Base-by-base conservation (phyloP, 2,329 filamentous ascomycete species). In the Proliferodiscus dingleyae region DNA sequence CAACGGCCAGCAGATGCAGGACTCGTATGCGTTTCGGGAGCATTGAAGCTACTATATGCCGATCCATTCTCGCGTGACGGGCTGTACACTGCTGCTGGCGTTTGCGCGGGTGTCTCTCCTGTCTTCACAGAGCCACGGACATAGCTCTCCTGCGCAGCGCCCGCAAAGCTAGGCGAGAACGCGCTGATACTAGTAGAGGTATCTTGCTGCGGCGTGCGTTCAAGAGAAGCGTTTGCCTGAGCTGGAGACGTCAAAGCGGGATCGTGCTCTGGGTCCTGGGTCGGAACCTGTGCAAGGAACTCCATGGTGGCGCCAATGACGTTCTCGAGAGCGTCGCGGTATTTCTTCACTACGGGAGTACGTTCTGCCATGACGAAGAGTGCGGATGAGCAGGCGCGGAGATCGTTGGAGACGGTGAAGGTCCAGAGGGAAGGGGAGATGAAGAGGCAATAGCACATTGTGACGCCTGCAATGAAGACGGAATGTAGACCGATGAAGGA, bases 351-450 rank as follows among this genome's bases (percentile, higher is more conserved):
- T 57, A 66, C 69, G 7, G 62, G 58, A 8, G 68, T 68, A 37
- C 68, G 64, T 49, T 71, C 69, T 4, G 67, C 67, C 67, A 71
- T 71, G n/a, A 71, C 68, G 38, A 70, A 71, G 2, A 71, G 59
- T 0, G 70, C 68, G 1, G 67, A 69, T 4, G 68, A 71, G 51
- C 68, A 71, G 10, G 69, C 69, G 16, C 57, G 48, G 2, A 60
- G 48, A 23, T 60, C 55, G 30, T 58, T 60, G 9, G 57, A 58
- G 4, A 58, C 57, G 5, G 46, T 53, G 36, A 58, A 52, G 2
- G 51, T 58, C 57, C 57, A 60, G 21, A 58, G 52, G 21, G 48
- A 30, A n/a, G 55, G 57, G 2, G 52, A 41, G 21, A 56, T 49
- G 39, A 60, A 60, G 15, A 58, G 51, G 36, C 54, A 57, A 39